Base-by-base conservation (phyloP, 176 grass and related monocot species). In the Ensete ventricosum region DNA sequence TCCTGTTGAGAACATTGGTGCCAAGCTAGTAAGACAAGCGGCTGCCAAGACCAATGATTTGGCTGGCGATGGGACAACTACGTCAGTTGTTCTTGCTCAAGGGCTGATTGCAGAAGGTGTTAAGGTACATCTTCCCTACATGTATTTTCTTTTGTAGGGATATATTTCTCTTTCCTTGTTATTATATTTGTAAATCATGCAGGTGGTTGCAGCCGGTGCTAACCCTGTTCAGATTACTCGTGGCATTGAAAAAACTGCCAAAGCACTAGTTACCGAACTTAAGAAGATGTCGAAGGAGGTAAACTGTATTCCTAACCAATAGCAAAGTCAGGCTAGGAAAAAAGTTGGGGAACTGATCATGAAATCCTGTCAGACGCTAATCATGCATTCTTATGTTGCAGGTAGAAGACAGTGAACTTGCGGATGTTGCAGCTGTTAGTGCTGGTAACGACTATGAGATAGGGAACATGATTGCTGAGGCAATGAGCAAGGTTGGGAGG, bases 1-100 rank as follows among this genome's bases (percentile, higher is more conserved):
- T 14, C 90, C 93, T 48, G 93, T 97, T 69, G 93, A 97, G 82
- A 97, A 97, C 60, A 93, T 97, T 85, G 93, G 93, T 59, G 93
- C 85, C 79, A 97, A 97, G 78, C 89, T 97, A 78, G 93, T 96
- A 55, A 92, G 92, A 70, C 92, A 96, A 86, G 92, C 92, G 70
- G 92, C 92, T 73, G 92, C 92, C 13, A 96, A 96, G 83, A 96
- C 92, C 76, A 96, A 96, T 66, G 92, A 96, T 71, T 79, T 96
- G 78, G 90, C 90, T 70, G 93, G 93, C 53, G 93, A 97, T 76
- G 93, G 93, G 7, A 97, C 93, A 50, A 97, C 93, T 76, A 97
- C 93, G 43, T 97, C 93, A 52, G 93, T 97, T 51, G 93, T 97
- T 82, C 93, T 97, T 87, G 93, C 93, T 76, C 93, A 97, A 75